Percentiles rank a stretch among this genome's conserved stretches.
Evolutionary conservation across 306 rosid genomes (phyloP).

Genomic region (Citrullus amarus): DNA sequence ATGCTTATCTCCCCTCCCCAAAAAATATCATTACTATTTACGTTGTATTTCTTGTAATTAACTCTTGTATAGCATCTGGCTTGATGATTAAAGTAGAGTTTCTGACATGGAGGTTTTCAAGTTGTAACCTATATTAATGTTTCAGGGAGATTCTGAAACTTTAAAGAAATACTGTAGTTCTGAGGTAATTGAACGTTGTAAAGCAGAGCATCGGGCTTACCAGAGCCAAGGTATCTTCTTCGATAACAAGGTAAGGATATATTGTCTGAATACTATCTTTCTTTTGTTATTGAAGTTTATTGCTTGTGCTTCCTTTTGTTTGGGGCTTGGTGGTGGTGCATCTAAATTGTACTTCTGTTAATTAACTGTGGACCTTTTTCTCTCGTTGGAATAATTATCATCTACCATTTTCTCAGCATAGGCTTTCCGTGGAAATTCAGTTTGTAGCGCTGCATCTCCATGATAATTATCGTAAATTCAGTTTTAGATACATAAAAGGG

Average conservation of each 20-base stretch:
- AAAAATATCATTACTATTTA: not conserved
- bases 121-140: not conserved
- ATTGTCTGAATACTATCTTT: not conserved
- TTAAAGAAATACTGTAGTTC: slow-evolving; percentile 63
- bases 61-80: not conserved
- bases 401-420: not conserved
- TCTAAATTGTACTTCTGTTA: not conserved
- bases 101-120: slow-evolving; percentile 14
- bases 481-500: not conserved
- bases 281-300: not conserved
- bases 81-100: not conserved
- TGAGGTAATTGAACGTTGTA: slow-evolving; percentile 82
- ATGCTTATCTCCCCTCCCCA: not conserved
- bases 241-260: slow-evolving; percentile 61
- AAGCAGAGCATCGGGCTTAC: slow-evolving; percentile 71
- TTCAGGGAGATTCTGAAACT: slow-evolving; percentile 68
- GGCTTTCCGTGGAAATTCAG: not conserved
- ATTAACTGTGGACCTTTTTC: not conserved
- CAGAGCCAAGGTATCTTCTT: slow-evolving; percentile 65
- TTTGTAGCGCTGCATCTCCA: not conserved
- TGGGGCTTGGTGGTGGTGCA: not conserved
- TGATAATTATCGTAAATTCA: not conserved
- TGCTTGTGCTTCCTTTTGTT: not conserved
- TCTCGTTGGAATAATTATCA: not conserved
- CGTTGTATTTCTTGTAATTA: not conserved